Percentiles rank a stretch among this genome's conserved stretches.
Conservation (phyloP, 106 monocot species). For the Dioscorea alata region DNA sequence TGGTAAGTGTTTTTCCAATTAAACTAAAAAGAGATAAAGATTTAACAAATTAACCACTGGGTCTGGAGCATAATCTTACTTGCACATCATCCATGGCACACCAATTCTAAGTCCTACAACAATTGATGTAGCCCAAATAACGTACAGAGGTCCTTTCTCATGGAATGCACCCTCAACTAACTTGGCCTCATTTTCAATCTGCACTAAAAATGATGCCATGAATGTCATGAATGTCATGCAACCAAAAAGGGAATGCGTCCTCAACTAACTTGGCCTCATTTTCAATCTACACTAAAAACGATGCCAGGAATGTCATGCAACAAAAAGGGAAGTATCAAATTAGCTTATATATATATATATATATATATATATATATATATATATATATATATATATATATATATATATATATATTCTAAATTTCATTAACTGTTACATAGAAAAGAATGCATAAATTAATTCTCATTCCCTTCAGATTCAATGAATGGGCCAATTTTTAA, state of each 20-base stretch:
- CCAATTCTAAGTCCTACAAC: constrained; percentile 68
- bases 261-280: constrained; percentile 75
- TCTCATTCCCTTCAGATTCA: constrained; percentile 72
- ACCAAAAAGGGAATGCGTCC: constrained; percentile 27
- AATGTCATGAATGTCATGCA: too few species aligned
- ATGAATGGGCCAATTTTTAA: constrained; percentile 89
- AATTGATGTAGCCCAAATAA: constrained; percentile 81
- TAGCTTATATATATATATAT: not conserved
- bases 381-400: not conserved
- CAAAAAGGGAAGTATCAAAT: constrained; percentile 56
- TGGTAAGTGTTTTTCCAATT: not conserved
- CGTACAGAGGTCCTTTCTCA: constrained; percentile 55
- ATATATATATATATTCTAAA: not conserved
- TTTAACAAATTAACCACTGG: constrained; percentile 44
- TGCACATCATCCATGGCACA: constrained; percentile 99
- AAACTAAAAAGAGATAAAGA: not conserved
- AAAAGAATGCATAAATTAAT: not conserved
- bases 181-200: constrained; percentile 90
- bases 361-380: too few species aligned
- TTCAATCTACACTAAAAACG: constrained; percentile 64
- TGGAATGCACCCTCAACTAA: constrained; percentile 54
- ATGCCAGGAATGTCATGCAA: constrained; percentile 73
- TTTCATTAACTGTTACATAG: too few species aligned
- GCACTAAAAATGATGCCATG: constrained; percentile 23
- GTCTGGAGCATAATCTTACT: constrained; percentile 85